These are phyloP conservation scores for Candida koratica DNA, from an alignment of 805 yeast genomes.

Conservation along the genomic window DNA sequence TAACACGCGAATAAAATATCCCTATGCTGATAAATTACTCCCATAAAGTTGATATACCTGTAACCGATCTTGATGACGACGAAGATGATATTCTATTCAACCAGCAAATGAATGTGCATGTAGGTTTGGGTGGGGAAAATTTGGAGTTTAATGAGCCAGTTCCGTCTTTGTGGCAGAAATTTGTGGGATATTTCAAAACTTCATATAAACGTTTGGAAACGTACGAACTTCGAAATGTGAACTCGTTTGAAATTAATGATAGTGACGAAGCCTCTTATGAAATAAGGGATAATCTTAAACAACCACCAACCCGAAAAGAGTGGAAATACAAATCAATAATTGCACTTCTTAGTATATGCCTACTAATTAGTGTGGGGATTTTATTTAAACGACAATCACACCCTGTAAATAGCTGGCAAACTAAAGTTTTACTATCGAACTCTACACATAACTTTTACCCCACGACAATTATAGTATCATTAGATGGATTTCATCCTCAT, in stretches of 20 bases:
- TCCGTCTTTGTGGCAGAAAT: slow-evolving; percentile 4
- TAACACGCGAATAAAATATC: too few species aligned
- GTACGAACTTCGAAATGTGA: slow-evolving; percentile 12
- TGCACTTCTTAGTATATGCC: slow-evolving; percentile 1
- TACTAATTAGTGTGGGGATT: neutral
- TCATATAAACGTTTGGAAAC: slow-evolving; percentile 12
- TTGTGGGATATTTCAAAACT: slow-evolving; percentile 2
- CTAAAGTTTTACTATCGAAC: slow-evolving; percentile 38
- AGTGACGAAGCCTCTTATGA: neutral
- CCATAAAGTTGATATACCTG: slow-evolving; percentile 51
- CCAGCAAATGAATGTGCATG: slow-evolving; percentile 14
- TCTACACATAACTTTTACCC: slow-evolving; percentile 69
- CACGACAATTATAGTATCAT: slow-evolving; percentile 74
- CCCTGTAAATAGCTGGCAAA: neutral
- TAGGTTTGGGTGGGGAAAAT: slow-evolving; percentile 9
- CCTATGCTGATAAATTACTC: slow-evolving; percentile 16
- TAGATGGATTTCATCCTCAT: slow-evolving; percentile 92
- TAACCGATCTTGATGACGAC: slow-evolving; percentile 49
- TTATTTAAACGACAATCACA: neutral
- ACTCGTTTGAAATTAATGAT: slow-evolving; percentile 2
- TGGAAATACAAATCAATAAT: neutral
- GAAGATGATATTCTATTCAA: slow-evolving; percentile 32
- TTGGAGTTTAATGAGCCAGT: slow-evolving; percentile 10
- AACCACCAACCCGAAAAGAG: neutral
- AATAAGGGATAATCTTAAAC: too few species aligned